phyloP scores from a whole-genome alignment of 192 early-diverging fungal genomes.

The Backusella luteola region DNA sequence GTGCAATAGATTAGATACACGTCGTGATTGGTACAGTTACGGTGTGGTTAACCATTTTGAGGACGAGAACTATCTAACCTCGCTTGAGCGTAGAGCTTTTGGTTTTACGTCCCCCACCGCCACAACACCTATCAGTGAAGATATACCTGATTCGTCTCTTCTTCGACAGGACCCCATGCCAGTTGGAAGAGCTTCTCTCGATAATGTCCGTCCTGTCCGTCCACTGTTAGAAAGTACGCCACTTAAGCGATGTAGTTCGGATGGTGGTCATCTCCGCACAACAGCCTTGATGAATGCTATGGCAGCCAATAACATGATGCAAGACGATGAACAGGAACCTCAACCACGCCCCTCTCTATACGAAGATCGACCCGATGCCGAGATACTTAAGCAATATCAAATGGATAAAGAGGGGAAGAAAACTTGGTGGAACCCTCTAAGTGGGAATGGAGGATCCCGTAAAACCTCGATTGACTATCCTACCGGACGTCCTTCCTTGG shows the following conservation, averaged over 20 bases:
- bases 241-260: conserved; percentile 34
- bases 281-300: conserved; percentile 28
- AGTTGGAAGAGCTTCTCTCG: conserved; percentile 21
- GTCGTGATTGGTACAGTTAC: conserved; percentile 25
- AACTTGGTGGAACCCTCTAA: conserved; percentile 33
- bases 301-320: conserved; percentile 25
- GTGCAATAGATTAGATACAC: background rate
- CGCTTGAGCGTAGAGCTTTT: conserved; percentile 32
- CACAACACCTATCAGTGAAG: background rate
- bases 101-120: background rate
- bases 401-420: conserved; percentile 34
- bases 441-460: conserved; percentile 26
- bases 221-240: background rate
- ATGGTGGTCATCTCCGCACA: conserved; percentile 29
- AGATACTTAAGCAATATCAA: conserved; percentile 23
- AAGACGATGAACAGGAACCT: conserved; percentile 15
- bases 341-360: conserved; percentile 19
- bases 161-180: background rate
- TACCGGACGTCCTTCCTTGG: conserved; percentile 16
- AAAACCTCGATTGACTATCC: conserved; percentile 21
- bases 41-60: conserved; percentile 26
- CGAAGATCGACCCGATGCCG: conserved; percentile 28
- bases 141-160: conserved; percentile 5
- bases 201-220: conserved; percentile 16
- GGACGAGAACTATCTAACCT: conserved; percentile 31